These are phyloP conservation scores for Filosporella fistucella DNA, from an alignment of 495 filamentous ascomycete genomes.

Conservation along the genomic window DNA sequence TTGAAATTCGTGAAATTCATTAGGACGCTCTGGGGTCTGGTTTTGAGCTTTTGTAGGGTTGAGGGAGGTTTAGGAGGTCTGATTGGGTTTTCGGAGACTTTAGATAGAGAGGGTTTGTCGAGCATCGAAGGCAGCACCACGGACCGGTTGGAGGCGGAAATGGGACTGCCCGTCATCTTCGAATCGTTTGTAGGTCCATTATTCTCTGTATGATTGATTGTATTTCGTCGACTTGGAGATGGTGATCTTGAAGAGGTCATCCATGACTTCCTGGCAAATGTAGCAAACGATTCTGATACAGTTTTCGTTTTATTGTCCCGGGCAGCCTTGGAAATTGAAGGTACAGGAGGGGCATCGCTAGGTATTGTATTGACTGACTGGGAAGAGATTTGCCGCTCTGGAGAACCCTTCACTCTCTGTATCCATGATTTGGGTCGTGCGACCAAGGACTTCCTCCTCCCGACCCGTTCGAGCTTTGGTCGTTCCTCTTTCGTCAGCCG, in stretches of 20 bases:
- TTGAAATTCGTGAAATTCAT: constrained; percentile 21
- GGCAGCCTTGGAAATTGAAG: constrained; percentile 18
- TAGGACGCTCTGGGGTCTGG: constrained; percentile 23
- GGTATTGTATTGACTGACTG: constrained; percentile 14
- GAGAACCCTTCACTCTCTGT: constrained; percentile 23
- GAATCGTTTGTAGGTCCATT: constrained; percentile 6
- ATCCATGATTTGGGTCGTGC: constrained; percentile 28
- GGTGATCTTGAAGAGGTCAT: constrained; percentile 56
- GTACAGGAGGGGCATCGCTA: constrained; percentile 18
- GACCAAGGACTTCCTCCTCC: constrained; percentile 25
- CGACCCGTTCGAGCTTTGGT: constrained; percentile 19
- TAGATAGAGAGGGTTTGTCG: constrained; percentile 9
- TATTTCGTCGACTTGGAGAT: constrained; percentile 38
- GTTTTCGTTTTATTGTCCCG: constrained; percentile 22
- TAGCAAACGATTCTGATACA: constrained; percentile 57
- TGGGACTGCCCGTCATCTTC: constrained; percentile 11
- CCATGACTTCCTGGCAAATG: constrained; percentile 65
- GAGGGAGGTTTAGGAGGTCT: constrained; percentile 10
- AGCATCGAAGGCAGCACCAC: constrained; percentile 9
- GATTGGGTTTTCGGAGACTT: constrained; percentile 9
- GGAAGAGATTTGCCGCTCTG: constrained; percentile 15
- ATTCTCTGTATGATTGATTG: constrained; percentile 6
- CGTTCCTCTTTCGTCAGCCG: constrained; percentile 17
- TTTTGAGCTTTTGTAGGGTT: constrained; percentile 15
- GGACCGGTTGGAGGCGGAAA: constrained; percentile 1